A percentile compares a stretch with the other conserved stretches of the same genome.
These are phyloP conservation scores for Phytophthora melonis DNA, from an alignment of 352 stramenopile species.

Conservation along the genomic window DNA sequence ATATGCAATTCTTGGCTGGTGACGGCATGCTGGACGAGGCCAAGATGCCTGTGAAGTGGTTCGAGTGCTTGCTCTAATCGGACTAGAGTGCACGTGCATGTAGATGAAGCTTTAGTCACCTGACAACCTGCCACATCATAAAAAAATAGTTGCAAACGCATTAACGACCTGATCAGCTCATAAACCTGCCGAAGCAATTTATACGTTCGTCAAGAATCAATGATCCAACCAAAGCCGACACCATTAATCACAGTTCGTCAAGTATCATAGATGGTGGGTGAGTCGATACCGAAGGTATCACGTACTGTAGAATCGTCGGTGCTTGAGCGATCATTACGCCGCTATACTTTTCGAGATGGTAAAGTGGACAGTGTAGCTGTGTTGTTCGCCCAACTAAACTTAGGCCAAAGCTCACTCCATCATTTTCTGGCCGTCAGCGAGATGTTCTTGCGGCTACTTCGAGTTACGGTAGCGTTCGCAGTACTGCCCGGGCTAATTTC, in stretches of 20 bases:
- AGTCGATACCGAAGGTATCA: background rate
- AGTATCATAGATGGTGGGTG: background rate
- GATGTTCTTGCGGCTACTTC: background rate
- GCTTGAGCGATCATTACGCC: background rate
- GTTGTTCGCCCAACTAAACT: too few species aligned
- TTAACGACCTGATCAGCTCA: background rate
- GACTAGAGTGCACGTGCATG: too few species aligned
- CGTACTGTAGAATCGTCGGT: background rate
- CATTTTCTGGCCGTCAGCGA: background rate
- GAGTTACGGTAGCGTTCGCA: too few species aligned
- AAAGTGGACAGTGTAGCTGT: background rate
- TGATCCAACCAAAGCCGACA: background rate
- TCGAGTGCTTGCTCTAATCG: background rate
- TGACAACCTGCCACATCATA: too few species aligned
- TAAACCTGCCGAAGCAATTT: background rate
- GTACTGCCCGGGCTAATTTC: background rate
- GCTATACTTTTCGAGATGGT: background rate
- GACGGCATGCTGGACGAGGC: background rate
- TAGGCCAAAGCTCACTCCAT: too few species aligned
- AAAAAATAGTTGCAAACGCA: too few species aligned
- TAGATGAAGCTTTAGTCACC: too few species aligned
- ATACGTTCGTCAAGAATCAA: background rate
- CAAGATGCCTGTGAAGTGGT: constrained; percentile 3
- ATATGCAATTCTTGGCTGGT: constrained; percentile 1
- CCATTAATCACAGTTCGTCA: too few species aligned